Evolutionary conservation across 192 early-diverging fungal species (phyloP).

Genomic region (Entomortierella chlamydospora): DNA sequence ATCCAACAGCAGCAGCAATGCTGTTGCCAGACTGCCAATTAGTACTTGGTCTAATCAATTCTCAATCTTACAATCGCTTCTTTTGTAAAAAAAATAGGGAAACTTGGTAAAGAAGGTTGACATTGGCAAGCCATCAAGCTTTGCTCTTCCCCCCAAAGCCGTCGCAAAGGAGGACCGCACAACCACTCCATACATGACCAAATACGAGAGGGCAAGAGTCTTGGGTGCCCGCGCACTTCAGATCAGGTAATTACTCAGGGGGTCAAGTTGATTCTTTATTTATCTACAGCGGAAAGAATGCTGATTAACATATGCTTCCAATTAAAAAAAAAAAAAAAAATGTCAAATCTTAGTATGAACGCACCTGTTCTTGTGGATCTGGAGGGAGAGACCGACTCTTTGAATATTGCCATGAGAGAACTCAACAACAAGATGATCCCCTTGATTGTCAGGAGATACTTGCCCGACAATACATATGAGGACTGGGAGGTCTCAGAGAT

Average conservation of each 20-base stretch:
- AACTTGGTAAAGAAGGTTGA: slow-evolving; percentile 28
- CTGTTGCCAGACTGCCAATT: too few species aligned
- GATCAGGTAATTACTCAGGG: slow-evolving; percentile 67
- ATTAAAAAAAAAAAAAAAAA: too few species aligned
- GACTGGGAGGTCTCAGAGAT: slow-evolving; percentile 95
- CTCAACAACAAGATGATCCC: slow-evolving; percentile 93
- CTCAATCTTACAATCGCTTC: not conserved
- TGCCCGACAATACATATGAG: slow-evolving; percentile 95
- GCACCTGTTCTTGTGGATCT: slow-evolving; percentile 98
- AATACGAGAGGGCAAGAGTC: slow-evolving; percentile 94
- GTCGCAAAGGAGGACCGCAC: slow-evolving; percentile 79
- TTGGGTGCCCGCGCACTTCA: slow-evolving; percentile 94
- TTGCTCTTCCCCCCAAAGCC: slow-evolving; percentile 35
- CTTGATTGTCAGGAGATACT: slow-evolving; percentile 89
- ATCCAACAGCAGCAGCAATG: too few species aligned
- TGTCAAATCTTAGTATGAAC: slow-evolving; percentile 78
- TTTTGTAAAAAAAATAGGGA: not conserved
- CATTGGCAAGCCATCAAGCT: slow-evolving; percentile 17
- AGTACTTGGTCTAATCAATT: not conserved
- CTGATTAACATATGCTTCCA: too few species aligned
- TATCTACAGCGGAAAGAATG: slow-evolving; percentile 4
- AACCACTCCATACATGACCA: slow-evolving; percentile 99
- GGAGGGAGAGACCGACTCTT: slow-evolving; percentile 92
- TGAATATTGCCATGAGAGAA: slow-evolving; percentile 95
- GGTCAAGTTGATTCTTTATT: not conserved